Evolutionary conservation across 441 rosid species (phyloP), one percentile per base, ranked within the genome.

Genomic region (Brassica balearica): DNA sequence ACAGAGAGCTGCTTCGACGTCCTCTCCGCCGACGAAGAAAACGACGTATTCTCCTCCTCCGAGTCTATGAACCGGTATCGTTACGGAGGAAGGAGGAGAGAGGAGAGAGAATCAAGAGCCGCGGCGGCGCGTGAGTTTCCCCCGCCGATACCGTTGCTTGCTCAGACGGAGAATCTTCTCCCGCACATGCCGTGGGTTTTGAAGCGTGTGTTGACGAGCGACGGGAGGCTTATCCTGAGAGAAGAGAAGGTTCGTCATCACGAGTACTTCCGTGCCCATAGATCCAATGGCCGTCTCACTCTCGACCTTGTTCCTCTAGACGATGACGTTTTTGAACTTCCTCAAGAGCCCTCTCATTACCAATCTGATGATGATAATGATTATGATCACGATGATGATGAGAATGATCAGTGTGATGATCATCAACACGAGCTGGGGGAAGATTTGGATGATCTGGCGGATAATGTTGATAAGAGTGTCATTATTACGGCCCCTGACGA

Each of bases 171-270:
- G 84, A 82, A 86, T 77, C 83, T 77, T 43, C 80, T 58, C 12
- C 81, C 84, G 2, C 84, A 82, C 80, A 82, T 82, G 89, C 88
- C 88, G 15, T 87, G 88, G 89, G 76, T 83, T 64, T 74, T 87
- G 0, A 70, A 25, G 46, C 75, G 89, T 60, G 81, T 82, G 6
- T 82, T 85, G 78, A 83, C 89, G 3, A 58, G 65, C 64, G 89
- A 87, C 69, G 89, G 88, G 23, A 82, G 89, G 69, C 83, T 87
- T 14, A 82, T 87, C 19, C 51, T 85, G 15, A 80, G 83, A 17
- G 86, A 82, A 80, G 89, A 87, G 83, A 78, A 75, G 69, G 89
- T 85, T 73, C 81, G 79, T 71, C 85, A 83, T 59, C 89, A 87
- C 23, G 89, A 85, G 80, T 87, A 87, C 60, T 82, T 87, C 56